These are phyloP conservation scores for Umbelopsis sp. DNA, from an alignment of 192 early-diverging fungal genomes.

Conservation along the genomic window DNA sequence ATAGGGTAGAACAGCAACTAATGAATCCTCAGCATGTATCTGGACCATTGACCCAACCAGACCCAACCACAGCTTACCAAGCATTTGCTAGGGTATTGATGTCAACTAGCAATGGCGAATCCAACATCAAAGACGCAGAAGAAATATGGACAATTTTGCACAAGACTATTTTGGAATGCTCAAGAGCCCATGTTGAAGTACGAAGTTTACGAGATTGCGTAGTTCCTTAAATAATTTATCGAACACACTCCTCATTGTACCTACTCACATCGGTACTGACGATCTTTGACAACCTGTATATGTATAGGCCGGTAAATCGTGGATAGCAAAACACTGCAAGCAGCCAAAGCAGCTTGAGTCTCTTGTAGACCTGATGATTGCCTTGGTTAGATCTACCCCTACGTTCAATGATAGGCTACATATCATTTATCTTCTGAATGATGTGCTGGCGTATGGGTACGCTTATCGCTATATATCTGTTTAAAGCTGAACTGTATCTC, in stretches of 20 bases:
- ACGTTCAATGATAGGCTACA: slow-evolving; percentile 51
- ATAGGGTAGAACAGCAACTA: too few species aligned
- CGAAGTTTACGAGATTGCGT: background rate
- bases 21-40: background rate
- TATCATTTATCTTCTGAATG: slow-evolving; percentile 53
- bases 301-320: slow-evolving; percentile 51
- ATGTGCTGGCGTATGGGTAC: slow-evolving; percentile 54
- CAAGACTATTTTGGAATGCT: slow-evolving; percentile 55
- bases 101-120: background rate
- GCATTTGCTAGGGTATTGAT: background rate
- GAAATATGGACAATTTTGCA: slow-evolving; percentile 36
- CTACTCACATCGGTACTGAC: background rate
- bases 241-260: too few species aligned
- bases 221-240: background rate
- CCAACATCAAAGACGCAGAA: slow-evolving; percentile 22
- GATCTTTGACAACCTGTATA: background rate
- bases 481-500: too few species aligned
- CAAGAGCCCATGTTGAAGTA: slow-evolving; percentile 58
- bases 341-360: slow-evolving; percentile 39
- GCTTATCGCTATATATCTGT: background rate
- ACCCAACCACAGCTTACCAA: slow-evolving; percentile 1
- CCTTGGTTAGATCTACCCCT: slow-evolving; percentile 38
- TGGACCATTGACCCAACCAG: too few species aligned
- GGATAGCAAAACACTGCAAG: slow-evolving; percentile 49
- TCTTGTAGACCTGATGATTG: slow-evolving; percentile 40